Base-by-base conservation (phyloP, 2,329 filamentous ascomycete species). In the Colletotrichum scovillei region DNA sequence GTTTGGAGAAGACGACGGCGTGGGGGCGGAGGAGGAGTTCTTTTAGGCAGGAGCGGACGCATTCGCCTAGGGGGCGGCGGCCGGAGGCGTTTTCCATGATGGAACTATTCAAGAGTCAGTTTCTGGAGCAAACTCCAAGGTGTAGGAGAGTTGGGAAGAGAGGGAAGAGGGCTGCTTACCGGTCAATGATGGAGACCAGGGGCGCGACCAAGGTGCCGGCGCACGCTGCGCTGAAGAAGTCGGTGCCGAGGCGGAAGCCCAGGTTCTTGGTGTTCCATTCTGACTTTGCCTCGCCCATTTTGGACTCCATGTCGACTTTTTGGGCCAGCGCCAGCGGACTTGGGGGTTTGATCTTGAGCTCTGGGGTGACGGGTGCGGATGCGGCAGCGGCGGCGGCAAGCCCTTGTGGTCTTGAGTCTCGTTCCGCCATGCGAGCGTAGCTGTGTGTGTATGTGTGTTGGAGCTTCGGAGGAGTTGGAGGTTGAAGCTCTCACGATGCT, bases 51-150 rank as follows among this genome's bases (percentile, higher is more conserved):
- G 83, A 81, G 76, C 86, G 87, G 76, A 95, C 81, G 46, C 92
- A 94, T 53, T 83, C 81, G 75, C 82, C 81, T 69, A 95, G 87
- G 5, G 90, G 86, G 75, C 86, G 86, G 75, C 90, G 87, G 75
- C 93, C 93, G 1, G 92, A 93, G n/a, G 93, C 92, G 81, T 95
- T 95, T 83, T 95, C 93, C 86, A 95, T 95, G 79, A 95, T 94
- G 72, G 90, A 92, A 79, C 92, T 93, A 77, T 9, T 19, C 14
- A 12, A 30, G 16, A 28, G 26, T 59, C 26, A 49, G 66, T 14
- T 30, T 52, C 30, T 30, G 30, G 30, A 30, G 30, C 9, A 9
- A 2, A 30, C 30, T 30, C 9, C 30, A 30, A 0, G 30, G 8
- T 30, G 30, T 9, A 9, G 30, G 30, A 30, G 30, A 30, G 30